phyloP scores from a whole-genome alignment of 768 basidiomycete species.

The Kockovaella imperatae region DNA sequence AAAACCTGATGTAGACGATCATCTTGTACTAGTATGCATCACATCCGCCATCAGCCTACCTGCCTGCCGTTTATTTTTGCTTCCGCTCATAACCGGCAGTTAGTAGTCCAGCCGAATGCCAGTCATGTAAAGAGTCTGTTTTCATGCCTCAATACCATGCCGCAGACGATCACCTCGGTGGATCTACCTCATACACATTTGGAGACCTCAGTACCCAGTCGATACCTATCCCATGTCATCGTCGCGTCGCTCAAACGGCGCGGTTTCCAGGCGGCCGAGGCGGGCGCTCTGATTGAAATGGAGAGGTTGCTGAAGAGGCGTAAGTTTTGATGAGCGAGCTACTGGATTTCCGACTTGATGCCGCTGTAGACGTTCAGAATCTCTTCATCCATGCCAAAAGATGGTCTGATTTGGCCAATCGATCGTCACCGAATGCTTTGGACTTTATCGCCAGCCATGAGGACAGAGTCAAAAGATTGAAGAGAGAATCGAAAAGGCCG shows the following conservation, averaged over 20 bases:
- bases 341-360: background rate
- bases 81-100: too few relatives aligned
- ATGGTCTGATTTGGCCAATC: background rate
- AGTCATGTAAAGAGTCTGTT: too few relatives aligned
- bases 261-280: slow-evolving; percentile 33
- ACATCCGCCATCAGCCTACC: too few relatives aligned
- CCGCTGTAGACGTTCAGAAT: background rate
- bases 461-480: slow-evolving; percentile 1
- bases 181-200: slow-evolving; percentile 5
- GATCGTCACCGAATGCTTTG: slow-evolving; percentile 3
- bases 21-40: too few relatives aligned
- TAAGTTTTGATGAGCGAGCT: slow-evolving; percentile 7
- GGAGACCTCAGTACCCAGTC: slow-evolving; percentile 11
- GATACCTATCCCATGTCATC: slow-evolving; percentile 20
- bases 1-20: too few relatives aligned
- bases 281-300: slow-evolving; percentile 31
- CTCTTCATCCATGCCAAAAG: slow-evolving; percentile 2
- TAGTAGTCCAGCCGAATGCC: too few relatives aligned
- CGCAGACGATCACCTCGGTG: background rate
- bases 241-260: slow-evolving; percentile 15
- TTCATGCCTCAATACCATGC: background rate
- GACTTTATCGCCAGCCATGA: slow-evolving; percentile 12
- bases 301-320: slow-evolving; percentile 28
- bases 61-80: too few relatives aligned
- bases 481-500: slow-evolving; percentile 8